A percentile compares a stretch with the other conserved stretches of the same genome.
Evolutionary conservation across 2,329 filamentous ascomycete species (phyloP).

Genomic region (Cyclaneusma minus): DNA sequence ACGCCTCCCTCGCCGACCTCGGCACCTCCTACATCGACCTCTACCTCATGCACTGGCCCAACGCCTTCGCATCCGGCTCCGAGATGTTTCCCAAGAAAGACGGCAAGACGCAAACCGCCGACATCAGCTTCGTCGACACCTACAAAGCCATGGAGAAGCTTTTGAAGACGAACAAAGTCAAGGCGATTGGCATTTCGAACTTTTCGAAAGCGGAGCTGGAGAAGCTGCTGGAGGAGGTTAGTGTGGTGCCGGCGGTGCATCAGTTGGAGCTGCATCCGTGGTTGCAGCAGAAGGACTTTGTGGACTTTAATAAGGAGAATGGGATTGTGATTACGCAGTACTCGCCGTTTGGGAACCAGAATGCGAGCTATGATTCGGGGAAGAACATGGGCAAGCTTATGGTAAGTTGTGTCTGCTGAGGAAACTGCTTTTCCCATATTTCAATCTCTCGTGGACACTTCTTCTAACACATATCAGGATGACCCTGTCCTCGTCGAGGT

Average conservation of each 20-base stretch:
- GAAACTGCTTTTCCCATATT: conserved; percentile 1
- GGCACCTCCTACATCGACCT: conserved; percentile 24
- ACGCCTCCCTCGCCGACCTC: conserved; percentile 20
- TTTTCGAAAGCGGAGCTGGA: conserved; percentile 29
- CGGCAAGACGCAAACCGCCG: conserved; percentile 10
- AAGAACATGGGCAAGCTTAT: conserved; percentile 31
- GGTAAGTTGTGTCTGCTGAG: conserved; percentile 8
- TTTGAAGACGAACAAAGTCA: conserved; percentile 32
- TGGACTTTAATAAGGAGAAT: conserved; percentile 26
- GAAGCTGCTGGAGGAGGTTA: conserved; percentile 23
- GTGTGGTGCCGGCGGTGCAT: conserved; percentile 37
- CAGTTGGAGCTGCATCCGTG: conserved; percentile 40
- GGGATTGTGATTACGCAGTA: conserved; percentile 28
- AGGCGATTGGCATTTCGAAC: conserved; percentile 47
- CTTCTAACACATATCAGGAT: conserved; percentile 18
- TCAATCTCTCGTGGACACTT: background rate
- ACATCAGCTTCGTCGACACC: conserved; percentile 27
- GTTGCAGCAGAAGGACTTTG: conserved; percentile 31
- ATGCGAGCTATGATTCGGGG: conserved; percentile 43
- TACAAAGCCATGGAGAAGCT: conserved; percentile 44
- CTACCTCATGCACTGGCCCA: conserved; percentile 23
- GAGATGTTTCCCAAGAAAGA: conserved; percentile 12
- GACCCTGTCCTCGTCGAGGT: conserved; percentile 37
- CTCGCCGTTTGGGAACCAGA: conserved; percentile 41
- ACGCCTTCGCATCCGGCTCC: conserved; percentile 14